phyloP scores from a whole-genome alignment of 306 rosid species.

The Amphicarpaea edgeworthii region DNA sequence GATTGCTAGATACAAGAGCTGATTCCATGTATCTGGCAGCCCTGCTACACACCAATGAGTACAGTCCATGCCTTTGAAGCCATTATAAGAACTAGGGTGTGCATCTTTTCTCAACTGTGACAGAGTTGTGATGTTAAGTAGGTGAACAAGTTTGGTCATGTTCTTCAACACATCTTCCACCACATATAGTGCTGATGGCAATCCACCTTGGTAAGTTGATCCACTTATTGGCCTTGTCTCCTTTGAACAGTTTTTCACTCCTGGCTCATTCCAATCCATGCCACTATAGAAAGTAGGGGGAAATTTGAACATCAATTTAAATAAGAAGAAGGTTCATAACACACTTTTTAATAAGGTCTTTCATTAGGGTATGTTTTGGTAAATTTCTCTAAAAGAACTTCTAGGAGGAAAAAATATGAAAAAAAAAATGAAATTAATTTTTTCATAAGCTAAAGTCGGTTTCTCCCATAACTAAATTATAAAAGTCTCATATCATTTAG shows the following conservation, averaged over 20 bases:
- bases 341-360: background rate
- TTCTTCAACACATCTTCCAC: constrained; percentile 51
- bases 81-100: constrained; percentile 67
- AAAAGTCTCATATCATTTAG: too few relatives aligned
- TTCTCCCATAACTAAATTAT: too few relatives aligned
- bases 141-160: constrained; percentile 54
- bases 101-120: constrained; percentile 82
- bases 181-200: constrained; percentile 54
- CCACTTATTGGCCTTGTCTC: constrained; percentile 69
- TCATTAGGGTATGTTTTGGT: too few relatives aligned
- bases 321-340: background rate
- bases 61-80: constrained; percentile 68
- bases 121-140: constrained; percentile 70
- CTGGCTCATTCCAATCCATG: constrained; percentile 55
- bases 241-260: constrained; percentile 58
- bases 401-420: too few relatives aligned
- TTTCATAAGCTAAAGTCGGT: too few relatives aligned
- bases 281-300: constrained; percentile 50
- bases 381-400: too few relatives aligned
- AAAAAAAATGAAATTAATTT: too few relatives aligned
- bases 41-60: constrained; percentile 89
- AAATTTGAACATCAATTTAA: background rate
- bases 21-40: constrained; percentile 76
- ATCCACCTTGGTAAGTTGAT: constrained; percentile 54
- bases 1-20: constrained; percentile 50